Evolutionary conservation across 2,329 filamentous ascomycete species (phyloP).

Genomic region (Madurella mycetomatis): DNA sequence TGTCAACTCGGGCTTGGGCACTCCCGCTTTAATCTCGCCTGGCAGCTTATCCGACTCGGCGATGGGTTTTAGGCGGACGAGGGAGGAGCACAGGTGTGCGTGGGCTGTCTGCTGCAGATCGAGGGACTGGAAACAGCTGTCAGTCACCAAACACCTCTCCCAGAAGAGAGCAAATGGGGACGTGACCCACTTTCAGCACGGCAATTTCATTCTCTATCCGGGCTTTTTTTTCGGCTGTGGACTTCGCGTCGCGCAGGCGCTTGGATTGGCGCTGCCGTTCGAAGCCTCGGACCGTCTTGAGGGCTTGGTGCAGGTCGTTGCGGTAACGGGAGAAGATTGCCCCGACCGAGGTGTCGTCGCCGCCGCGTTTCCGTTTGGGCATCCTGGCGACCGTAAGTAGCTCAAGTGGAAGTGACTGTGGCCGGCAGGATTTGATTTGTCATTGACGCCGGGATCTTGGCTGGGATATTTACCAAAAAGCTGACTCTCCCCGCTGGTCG

Average conservation of each 20-base stretch:
- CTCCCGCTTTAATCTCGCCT: slow-evolving; percentile 41
- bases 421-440: no score
- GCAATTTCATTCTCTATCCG: slow-evolving; percentile 59
- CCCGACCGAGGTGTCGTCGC: slow-evolving; percentile 41
- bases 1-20: slow-evolving; percentile 48
- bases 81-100: slow-evolving; percentile 51
- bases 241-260: slow-evolving; percentile 46
- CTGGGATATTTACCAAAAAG: not conserved
- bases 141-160: not conserved
- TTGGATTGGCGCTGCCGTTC: slow-evolving; percentile 73
- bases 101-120: slow-evolving; percentile 55
- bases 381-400: slow-evolving; percentile 31
- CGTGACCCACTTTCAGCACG: slow-evolving; percentile 48
- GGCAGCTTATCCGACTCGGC: slow-evolving; percentile 49
- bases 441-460: no score
- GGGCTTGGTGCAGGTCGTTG: slow-evolving; percentile 59
- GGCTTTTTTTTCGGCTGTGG: slow-evolving; percentile 46
- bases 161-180: slow-evolving; percentile 22
- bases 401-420: not conserved
- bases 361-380: slow-evolving; percentile 54
- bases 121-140: slow-evolving; percentile 37
- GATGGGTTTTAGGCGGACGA: slow-evolving; percentile 51
- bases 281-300: slow-evolving; percentile 70
- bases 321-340: slow-evolving; percentile 51
- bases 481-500: not conserved